phyloP scores from a whole-genome alignment of 768 basidiomycete species.

The Naganishia kalamii region DNA sequence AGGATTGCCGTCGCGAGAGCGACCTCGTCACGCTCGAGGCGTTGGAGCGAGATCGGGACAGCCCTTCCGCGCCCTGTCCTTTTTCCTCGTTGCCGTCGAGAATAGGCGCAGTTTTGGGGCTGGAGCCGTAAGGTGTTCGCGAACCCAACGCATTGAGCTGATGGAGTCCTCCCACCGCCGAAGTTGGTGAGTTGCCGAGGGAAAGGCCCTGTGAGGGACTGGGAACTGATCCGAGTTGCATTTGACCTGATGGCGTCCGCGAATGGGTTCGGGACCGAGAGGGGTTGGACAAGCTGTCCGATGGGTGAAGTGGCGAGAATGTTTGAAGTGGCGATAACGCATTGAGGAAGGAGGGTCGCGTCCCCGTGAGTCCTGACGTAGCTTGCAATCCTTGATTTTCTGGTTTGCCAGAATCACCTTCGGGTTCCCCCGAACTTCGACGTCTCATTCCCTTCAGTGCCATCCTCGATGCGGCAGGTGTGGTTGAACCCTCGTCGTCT shows the following conservation, averaged over 20 bases:
- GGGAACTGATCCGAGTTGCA: conserved; percentile 11
- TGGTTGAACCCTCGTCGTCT: neutral
- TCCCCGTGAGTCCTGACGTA: neutral
- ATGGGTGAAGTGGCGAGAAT: conserved; percentile 39
- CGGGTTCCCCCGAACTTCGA: conserved; percentile 1
- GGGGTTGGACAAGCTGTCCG: neutral
- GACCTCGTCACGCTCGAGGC: conserved; percentile 19
- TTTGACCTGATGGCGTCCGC: conserved; percentile 8
- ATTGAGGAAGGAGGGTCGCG: conserved; percentile 28
- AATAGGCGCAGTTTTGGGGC: neutral
- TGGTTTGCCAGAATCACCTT: neutral
- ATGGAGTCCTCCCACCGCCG: neutral
- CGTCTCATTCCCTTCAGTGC: neutral
- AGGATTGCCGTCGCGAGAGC: conserved; percentile 4
- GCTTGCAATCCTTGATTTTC: neutral
- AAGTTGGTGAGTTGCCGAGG: neutral
- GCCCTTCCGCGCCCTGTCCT: conserved; percentile 11
- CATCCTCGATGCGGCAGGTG: neutral
- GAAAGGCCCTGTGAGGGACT: neutral
- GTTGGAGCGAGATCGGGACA: neutral
- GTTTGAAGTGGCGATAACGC: conserved; percentile 42
- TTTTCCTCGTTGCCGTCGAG: neutral
- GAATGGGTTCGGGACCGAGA: conserved; percentile 10
- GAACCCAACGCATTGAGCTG: neutral
- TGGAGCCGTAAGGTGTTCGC: neutral